Evolutionary conservation across 495 filamentous ascomycete genomes (phyloP), one percentile per base, ranked within the genome.

Genomic region (Penicillium arizonense): DNA sequence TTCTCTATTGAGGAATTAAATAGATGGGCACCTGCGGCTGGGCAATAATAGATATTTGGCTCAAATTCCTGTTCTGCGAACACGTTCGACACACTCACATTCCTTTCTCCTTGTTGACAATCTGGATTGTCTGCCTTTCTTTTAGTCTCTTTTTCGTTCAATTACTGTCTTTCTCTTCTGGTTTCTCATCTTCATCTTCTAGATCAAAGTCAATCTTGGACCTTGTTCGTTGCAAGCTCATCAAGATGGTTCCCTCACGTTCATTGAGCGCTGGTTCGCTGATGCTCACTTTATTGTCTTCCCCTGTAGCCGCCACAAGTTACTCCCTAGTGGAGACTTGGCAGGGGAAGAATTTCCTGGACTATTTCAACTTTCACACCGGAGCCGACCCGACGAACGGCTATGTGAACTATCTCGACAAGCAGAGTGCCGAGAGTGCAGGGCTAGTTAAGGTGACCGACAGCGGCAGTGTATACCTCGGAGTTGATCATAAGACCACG

Each of bases 311-410:
- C 11, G 62, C 63, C 12, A 24, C 42, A 5, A 65, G 52, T 41
- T 83, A 81, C 62, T 65, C 62, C 37, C 65, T 82, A 40, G 55
- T 68, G 13, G 64, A 75, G 56, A 70, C 69, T 34, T 80, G 72
- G 66, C 68, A 77, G 39, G 69, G 73, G 11, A 49, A 71, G n/a
- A 70, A 70, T 30, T 82, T 82, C 62, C 73, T 82, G 56, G 54
- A 76, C 28, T 71, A 70, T 44, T 82, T 82, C 68, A 67, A 73
- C 41, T 78, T 80, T 59, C 77, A 72, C 54, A 64, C 54, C 28
- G 69, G 61, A 0, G n/a, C 71, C 0, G 87, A 92, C 56, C 87
- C 87, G 2, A 90, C 87, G 5, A 73, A 85, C 56, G 87, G 87
- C 8, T 87, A 79, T 61, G 87, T 90, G 53, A 69, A 83, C 47